Evolutionary conservation across 2,329 filamentous ascomycete genomes (phyloP), one percentile per base, ranked within the genome.

Genomic region (Botrytis paeoniae): DNA sequence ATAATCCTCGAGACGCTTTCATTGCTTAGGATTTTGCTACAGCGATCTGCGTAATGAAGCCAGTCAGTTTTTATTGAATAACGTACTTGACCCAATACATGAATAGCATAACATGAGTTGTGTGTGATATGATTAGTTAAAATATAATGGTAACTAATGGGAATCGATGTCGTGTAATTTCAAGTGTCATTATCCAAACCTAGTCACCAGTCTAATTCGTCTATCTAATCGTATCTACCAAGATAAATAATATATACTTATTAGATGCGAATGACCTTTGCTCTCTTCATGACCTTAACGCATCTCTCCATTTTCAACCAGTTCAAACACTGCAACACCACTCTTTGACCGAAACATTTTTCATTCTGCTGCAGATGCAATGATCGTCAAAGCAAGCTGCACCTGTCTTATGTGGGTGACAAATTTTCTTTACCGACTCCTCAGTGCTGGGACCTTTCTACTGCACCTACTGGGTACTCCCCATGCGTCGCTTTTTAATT

Each of bases 341-440:
- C 25, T 20, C 41, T 65, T 8, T 51, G 63, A n/a, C 32, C 29
- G 29, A 66, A 66, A 37, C 14, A 66, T 37, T 65, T 18, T 25
- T 3, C 41, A n/a, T 7, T 48, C 25, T 48, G 43, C 70, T 57
- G 41, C 62, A 60, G 51, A 72, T 68, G 70, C 70, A 60, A 59
- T 68, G 70, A 68, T 72, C 70, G 63, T 72, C 61, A 68, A 64
- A 54, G 70, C 62, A 72, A 48, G 62, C 29, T 72, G 45, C 62
- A 68, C 41, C 37, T 48, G 37, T 66, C 45, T 48, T 59, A 51
- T 51, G 70, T 41, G 62, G 45, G 51, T 72, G 51, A 72, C 62
- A 72, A 16, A 29, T 71, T 37, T 37, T 37, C 59, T 48, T 68
- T 72, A 72, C 70, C 70, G 70, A 68, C 39, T 68, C 70, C 70